A percentile compares a stretch with the other conserved stretches of the same genome.
phyloP scores from a whole-genome alignment of 2,329 filamentous ascomycete species.

The Geoglossum cookeanum region DNA sequence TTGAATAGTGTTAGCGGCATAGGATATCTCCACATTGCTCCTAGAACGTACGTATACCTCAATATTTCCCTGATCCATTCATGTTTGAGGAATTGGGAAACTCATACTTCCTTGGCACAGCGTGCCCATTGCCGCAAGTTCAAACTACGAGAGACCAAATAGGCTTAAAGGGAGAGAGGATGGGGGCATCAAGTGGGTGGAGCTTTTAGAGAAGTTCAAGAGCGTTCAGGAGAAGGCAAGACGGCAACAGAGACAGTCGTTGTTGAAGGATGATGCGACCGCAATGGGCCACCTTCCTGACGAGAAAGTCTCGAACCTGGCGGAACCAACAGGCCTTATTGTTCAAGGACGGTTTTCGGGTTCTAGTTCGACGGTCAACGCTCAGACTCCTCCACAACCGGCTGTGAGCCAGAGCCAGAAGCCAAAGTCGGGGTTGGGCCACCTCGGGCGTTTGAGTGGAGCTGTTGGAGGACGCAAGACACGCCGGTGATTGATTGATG shows the following conservation, averaged over 20 bases:
- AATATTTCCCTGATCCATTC: neutral
- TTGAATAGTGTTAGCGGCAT: slow-evolving; percentile 95
- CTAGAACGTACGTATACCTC: slow-evolving; percentile 46
- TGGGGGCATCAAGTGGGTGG: slow-evolving; percentile 70
- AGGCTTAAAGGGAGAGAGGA: slow-evolving; percentile 70
- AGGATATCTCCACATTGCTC: slow-evolving; percentile 74
- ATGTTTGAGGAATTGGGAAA: neutral
- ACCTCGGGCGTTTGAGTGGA: neutral
- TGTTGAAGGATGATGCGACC: neutral
- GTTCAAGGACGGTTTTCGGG: neutral
- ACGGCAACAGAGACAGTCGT: slow-evolving; percentile 15
- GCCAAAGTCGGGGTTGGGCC: neutral
- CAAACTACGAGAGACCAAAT: slow-evolving; percentile 36
- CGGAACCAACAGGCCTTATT: neutral
- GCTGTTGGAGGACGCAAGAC: neutral
- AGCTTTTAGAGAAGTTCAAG: slow-evolving; percentile 87
- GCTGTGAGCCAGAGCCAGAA: neutral
- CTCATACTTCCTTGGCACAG: slow-evolving; percentile 25
- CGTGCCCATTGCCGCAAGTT: slow-evolving; percentile 25
- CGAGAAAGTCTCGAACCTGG: neutral
- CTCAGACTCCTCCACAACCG: neutral
- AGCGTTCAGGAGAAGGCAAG: slow-evolving; percentile 74
- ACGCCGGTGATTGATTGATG: neutral
- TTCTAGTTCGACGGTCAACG: neutral
- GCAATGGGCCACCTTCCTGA: neutral